phyloP scores from a whole-genome alignment of 2,329 filamentous ascomycete species.

The Trichophyton mentagrophytes region DNA sequence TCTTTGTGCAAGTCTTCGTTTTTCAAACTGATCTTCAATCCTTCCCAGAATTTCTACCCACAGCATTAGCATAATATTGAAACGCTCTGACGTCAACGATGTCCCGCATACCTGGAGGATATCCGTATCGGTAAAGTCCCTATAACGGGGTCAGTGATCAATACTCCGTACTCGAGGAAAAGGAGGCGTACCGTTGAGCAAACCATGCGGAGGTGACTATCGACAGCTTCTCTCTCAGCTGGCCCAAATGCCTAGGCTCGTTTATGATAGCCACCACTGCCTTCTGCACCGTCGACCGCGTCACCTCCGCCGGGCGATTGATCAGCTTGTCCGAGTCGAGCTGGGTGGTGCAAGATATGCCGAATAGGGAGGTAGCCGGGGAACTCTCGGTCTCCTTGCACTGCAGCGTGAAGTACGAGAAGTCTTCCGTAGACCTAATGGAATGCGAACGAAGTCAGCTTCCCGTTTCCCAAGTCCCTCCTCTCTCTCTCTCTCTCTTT shows the following conservation, averaged over 20 bases:
- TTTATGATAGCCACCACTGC: slow-evolving; percentile 92
- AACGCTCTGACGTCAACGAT: neutral
- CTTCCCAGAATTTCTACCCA: slow-evolving; percentile 71
- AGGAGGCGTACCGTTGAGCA: slow-evolving; percentile 52
- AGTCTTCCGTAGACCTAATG: slow-evolving; percentile 72
- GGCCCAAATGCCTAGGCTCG: slow-evolving; percentile 77
- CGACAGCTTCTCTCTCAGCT: slow-evolving; percentile 76
- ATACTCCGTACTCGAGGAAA: no score
- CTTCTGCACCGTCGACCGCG: slow-evolving; percentile 95
- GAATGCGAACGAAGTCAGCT: neutral
- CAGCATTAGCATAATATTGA: slow-evolving; percentile 14
- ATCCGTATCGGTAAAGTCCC: slow-evolving; percentile 80
- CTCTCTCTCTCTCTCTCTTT: neutral
- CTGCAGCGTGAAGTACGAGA: slow-evolving; percentile 92
- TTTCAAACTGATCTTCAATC: slow-evolving; percentile 48
- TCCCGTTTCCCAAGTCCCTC: neutral
- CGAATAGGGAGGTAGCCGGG: slow-evolving; percentile 74
- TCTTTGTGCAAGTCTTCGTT: slow-evolving; percentile 63
- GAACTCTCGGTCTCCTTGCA: slow-evolving; percentile 31
- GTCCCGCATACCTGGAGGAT: slow-evolving; percentile 52
- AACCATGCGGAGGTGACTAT: slow-evolving; percentile 96
- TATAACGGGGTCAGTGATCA: slow-evolving; percentile 16
- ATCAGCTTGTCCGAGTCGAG: slow-evolving; percentile 67
- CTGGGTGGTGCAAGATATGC: slow-evolving; percentile 89
- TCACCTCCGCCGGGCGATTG: slow-evolving; percentile 74